Evolutionary conservation across 2,329 filamentous ascomycete species (phyloP), one percentile per base, ranked within the genome.

Genomic region (Cladosporium sp.): DNA sequence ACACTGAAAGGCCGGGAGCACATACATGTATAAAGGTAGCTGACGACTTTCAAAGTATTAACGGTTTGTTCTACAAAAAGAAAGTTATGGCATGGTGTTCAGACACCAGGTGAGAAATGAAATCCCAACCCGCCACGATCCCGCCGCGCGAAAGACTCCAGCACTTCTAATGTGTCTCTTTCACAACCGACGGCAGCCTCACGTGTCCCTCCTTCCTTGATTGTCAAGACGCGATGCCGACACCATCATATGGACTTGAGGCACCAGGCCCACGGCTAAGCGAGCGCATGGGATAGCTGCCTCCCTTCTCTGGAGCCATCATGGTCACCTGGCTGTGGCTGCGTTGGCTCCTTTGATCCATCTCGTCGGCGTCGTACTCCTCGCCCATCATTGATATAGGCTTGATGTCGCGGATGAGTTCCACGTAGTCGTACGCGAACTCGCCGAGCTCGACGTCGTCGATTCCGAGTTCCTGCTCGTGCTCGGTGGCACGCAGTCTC

Each of bases 381-480:
- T 66, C 28, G 36, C n/a, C 64, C 32, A 32, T 60, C 53, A 56
- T 48, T 28, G 18, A 58, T 13, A 49, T 58, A 1, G 75, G 72
- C 58, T 73, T 80, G 57, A 93, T 86, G 71, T 93, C 89, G 68
- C 91, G 84, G 23, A 86, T 89, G 69, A 95, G 83, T 82, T 96
- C 92, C 70, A 96, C 91, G 72, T 96, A 96, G 78, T 96, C 93
- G 77, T 96, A 96, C n/a, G 92, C 93, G 76, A 95, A 96, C 81
- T 96, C 93, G 76, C 93, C 93, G 74, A 96, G 91, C 79, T 97
- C 92, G 26, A 91, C 89, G 73, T 96, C 93, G 73, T 96, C 92
- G 67, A 96, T 93, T 70, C 92, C 92, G 49, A 92, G 82, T 60
- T 93, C 88, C 78, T 96, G 92, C 43, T 91, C 90, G 68, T 95